Base-by-base conservation (phyloP, 1,139 yeast genomes). In the Pichia terricola region DNA sequence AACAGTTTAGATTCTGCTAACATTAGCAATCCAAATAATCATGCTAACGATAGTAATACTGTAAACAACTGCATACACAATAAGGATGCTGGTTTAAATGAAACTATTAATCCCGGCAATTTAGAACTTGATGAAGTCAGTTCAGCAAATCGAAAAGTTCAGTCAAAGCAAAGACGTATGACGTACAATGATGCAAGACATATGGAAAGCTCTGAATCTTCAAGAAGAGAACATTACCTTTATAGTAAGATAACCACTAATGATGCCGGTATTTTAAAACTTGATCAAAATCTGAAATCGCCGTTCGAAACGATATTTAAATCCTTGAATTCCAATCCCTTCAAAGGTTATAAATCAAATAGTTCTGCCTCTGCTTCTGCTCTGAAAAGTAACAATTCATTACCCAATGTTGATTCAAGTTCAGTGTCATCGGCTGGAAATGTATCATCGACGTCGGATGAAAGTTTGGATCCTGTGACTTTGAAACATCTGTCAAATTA, bases 321-420 rank as follows among this genome's bases (percentile, higher is more conserved):
- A 32, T 43, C 50, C n/a, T 42, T 58, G 4, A 53, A 51, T 27
- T 42, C 53, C 25, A 45, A 50, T 31, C 46, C 57, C 2, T 59
- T 59, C 41, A 59, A 57, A 39, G 62, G 63, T 7, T 58, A 54
- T 40, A 55, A 53, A 35, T 48, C 50, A 28, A 31, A 25, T 27
- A 27, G n/a, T 40, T 35, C 33, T 6, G 35, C 33, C 28, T 25
- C 40, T 4, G 27, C 11, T 16, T 28, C 43, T 16, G 22, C 22
- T 16, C 22, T 16, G 22, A 16, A 16, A n/a, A 22, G 34, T 22
- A 40, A 43, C 7, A 26, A 27, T 37, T 37, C 39, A n/a, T 37
- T 33, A 28, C 25, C 32, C 8, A 34, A 34, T 30, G 28, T 41
- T 16, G 16, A 11, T 16, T 33, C 40, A 11, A 25, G 28, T 11